Evolutionary conservation across 345 rosid species (phyloP), one percentile per base, ranked within the genome.

Genomic region (Acer yangbiense): DNA sequence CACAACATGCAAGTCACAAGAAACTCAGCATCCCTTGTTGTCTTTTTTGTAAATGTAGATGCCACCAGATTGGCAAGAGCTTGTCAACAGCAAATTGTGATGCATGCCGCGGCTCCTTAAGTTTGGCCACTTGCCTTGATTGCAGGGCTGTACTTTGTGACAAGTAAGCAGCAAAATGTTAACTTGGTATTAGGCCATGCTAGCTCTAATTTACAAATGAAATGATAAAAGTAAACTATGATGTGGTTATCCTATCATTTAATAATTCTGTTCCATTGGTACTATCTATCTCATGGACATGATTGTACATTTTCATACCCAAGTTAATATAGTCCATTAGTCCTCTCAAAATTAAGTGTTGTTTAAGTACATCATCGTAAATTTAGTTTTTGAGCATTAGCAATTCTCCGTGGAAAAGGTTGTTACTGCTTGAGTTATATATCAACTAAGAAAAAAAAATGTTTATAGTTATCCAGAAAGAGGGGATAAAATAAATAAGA

Each of bases 81-180:
- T 39, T 77, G 65, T 85, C 87, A 44, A 63, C 60, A 46, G 84
- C 93, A 84, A 85, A 76, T 74, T 92, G 96, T 82, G 84, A 81
- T 78, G 70, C 54, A n/a, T 92, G 96, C 75, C 79, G 81, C 44
- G 64, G 88, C 82, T 82, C 89, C 67, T 72, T 84, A 72, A 80
- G 87, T 78, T 77, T 92, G 78, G 92, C 89, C 13, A 86, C 92
- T 39, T 92, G 96, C 84, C 87, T 92, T 67, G 83, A 87, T 52
- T 90, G 96, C 73, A 84, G 81, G 75, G 77, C 78, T 63, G 83
- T 89, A 48, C 73, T 90, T 52, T 92, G 96, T 72, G 96, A 91
- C 79, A 81, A 80, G 96, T 91, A 84, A 81, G 87, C 35, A 32
- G 32, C 48, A 32, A 58, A 54, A 63, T 52, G 43, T 58, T 73